These are phyloP conservation scores for Phytopythium aichiense DNA, from an alignment of 352 stramenopile genomes.

Conservation along the genomic window DNA sequence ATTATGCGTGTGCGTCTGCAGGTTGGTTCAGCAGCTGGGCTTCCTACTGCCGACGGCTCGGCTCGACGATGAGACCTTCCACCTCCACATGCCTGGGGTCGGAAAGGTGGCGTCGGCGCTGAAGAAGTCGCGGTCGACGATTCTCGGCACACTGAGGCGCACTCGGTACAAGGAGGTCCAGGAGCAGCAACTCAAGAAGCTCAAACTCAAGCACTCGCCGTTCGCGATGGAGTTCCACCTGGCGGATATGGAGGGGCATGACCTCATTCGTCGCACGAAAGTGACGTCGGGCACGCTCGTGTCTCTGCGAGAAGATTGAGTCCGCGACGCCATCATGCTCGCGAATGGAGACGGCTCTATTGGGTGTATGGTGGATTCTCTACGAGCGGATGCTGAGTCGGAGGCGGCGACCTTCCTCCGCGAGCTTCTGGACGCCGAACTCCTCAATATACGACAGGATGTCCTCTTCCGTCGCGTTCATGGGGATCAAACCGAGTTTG, in stretches of 20 bases:
- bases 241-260: constrained; percentile 54
- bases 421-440: constrained; percentile 45
- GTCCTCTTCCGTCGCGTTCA: constrained; percentile 48
- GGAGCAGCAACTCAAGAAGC: constrained; percentile 58
- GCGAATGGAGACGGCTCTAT: constrained; percentile 7
- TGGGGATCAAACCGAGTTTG: constrained; percentile 46
- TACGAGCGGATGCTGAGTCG: constrained; percentile 50
- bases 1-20: background rate
- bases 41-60: constrained; percentile 43
- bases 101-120: constrained; percentile 54
- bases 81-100: constrained; percentile 49
- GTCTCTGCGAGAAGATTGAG: constrained; percentile 19
- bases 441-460: constrained; percentile 59
- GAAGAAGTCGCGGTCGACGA: constrained; percentile 43
- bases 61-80: constrained; percentile 43
- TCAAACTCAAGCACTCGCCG: constrained; percentile 47
- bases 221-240: constrained; percentile 59
- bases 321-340: background rate
- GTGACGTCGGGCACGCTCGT: constrained; percentile 59
- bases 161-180: constrained; percentile 59
- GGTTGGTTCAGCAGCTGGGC: constrained; percentile 36
- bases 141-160: constrained; percentile 44
- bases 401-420: constrained; percentile 55
- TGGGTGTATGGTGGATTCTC: constrained; percentile 1
- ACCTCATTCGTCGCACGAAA: constrained; percentile 42